phyloP scores from a whole-genome alignment of 352 stramenopile species.

The Plasmopara viticola region DNA sequence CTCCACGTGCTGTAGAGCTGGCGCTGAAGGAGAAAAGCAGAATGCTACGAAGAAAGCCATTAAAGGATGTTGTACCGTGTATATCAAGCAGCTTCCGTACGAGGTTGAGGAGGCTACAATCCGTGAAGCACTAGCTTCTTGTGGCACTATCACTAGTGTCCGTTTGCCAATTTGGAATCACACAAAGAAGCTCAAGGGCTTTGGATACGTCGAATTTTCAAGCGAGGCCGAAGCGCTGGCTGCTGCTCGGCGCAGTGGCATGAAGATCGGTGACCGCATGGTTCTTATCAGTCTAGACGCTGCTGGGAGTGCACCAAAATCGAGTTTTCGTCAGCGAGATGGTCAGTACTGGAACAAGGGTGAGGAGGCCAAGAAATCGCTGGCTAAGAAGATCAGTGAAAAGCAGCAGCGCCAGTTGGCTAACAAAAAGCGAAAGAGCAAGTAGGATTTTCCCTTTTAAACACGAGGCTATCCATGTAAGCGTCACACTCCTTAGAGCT shows the following conservation, averaged over 20 bases:
- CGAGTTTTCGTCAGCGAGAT: conserved; percentile 83
- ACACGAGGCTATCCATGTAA: conserved; percentile 18
- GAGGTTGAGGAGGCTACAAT: conserved; percentile 84
- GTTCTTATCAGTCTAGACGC: conserved; percentile 92
- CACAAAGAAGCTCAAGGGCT: conserved; percentile 94
- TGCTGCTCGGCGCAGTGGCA: conserved; percentile 70
- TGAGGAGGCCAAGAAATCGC: conserved; percentile 77
- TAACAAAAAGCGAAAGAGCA: conserved; percentile 49
- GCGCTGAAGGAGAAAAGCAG: conserved; percentile 62
- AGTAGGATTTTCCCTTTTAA: conserved; percentile 14
- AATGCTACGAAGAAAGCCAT: conserved; percentile 61
- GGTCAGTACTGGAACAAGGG: conserved; percentile 86
- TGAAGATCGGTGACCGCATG: conserved; percentile 84
- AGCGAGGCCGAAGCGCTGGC: conserved; percentile 64
- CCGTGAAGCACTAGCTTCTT: conserved; percentile 70
- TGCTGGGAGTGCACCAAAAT: conserved; percentile 80
- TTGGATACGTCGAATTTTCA: conserved; percentile 92
- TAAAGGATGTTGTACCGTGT: conserved; percentile 88
- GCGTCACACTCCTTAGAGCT: too few species aligned
- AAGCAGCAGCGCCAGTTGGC: conserved; percentile 48
- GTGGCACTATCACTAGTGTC: conserved; percentile 89
- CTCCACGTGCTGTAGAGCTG: conserved; percentile 60
- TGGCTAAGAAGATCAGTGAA: conserved; percentile 67
- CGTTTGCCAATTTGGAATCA: conserved; percentile 91
- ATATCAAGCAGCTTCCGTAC: conserved; percentile 95